A percentile compares a stretch with the other conserved stretches of the same genome.
Evolutionary conservation across 345 rosid species (phyloP).

Genomic region (Linum tenue): DNA sequence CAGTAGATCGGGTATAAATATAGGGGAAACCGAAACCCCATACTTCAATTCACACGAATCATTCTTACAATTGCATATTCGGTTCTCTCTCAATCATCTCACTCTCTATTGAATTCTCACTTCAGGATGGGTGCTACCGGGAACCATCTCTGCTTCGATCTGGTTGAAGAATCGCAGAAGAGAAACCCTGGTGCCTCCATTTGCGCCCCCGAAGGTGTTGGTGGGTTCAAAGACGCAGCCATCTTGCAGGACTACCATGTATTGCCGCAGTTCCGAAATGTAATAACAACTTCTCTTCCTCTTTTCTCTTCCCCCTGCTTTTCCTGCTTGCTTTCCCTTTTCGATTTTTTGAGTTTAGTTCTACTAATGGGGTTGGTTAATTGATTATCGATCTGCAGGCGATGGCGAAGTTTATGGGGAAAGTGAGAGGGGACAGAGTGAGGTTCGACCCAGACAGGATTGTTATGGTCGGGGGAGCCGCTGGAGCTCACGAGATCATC

Average conservation of each 20-base stretch:
- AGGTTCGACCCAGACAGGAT: constrained; percentile 57
- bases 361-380: not conserved
- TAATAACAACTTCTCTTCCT: constrained; percentile 9
- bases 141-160: constrained; percentile 67
- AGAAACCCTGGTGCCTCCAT: constrained; percentile 63
- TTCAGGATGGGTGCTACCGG: constrained; percentile 95
- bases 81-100: too few relatives aligned
- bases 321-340: not conserved
- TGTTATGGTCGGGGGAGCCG: constrained; percentile 87
- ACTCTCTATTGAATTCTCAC: too few relatives aligned
- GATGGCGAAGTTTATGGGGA: constrained; percentile 73
- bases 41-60: too few relatives aligned
- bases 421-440: constrained; percentile 45
- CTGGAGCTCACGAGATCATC: constrained; percentile 74
- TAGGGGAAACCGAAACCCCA: too few relatives aligned
- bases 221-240: constrained; percentile 43
- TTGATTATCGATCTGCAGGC: constrained; percentile 27
- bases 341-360: not conserved
- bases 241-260: constrained; percentile 86
- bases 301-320: not conserved
- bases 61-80: too few relatives aligned
- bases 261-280: constrained; percentile 56
- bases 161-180: constrained; percentile 51
- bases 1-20: too few relatives aligned
- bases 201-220: constrained; percentile 56